A percentile compares a stretch with the other conserved stretches of the same genome.
phyloP scores from a whole-genome alignment of 2,329 filamentous ascomycete genomes.

The Ophiocordyceps unilateralis region DNA sequence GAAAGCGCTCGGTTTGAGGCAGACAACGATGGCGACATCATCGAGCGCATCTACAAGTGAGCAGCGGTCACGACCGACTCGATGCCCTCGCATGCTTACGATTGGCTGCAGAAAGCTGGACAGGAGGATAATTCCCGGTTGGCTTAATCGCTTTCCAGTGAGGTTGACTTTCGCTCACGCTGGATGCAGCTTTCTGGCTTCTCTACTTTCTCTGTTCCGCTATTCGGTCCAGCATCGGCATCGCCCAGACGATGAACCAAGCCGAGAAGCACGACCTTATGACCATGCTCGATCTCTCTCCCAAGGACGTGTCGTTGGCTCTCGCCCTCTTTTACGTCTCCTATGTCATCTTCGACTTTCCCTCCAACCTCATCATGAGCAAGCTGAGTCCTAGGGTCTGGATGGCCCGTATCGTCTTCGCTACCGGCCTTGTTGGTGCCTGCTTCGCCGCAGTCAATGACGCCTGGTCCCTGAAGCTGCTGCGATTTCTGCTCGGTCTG shows the following conservation, averaged over 20 bases:
- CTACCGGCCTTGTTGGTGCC: slow-evolving; percentile 67
- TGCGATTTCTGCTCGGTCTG: slow-evolving; percentile 68
- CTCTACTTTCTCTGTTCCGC: slow-evolving; percentile 87
- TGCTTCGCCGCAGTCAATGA: slow-evolving; percentile 70
- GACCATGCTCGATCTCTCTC: slow-evolving; percentile 47
- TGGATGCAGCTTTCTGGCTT: slow-evolving; percentile 59
- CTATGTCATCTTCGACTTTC: slow-evolving; percentile 79
- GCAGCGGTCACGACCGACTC: neutral
- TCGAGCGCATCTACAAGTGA: slow-evolving; percentile 36
- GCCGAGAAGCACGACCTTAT: slow-evolving; percentile 56
- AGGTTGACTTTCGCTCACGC: neutral
- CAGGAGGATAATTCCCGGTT: slow-evolving; percentile 40
- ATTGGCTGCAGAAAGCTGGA: slow-evolving; percentile 29
- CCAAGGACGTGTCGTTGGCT: slow-evolving; percentile 67
- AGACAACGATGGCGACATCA: slow-evolving; percentile 30
- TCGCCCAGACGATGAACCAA: slow-evolving; percentile 87
- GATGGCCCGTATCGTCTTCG: slow-evolving; percentile 84
- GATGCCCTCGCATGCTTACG: neutral
- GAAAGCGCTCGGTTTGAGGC: neutral
- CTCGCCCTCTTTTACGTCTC: slow-evolving; percentile 82
- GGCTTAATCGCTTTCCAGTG: too few relatives aligned
- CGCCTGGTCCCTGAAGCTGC: slow-evolving; percentile 76
- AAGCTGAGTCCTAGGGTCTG: slow-evolving; percentile 69
- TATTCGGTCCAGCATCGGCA: slow-evolving; percentile 78
- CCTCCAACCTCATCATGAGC: slow-evolving; percentile 80